These are phyloP conservation scores for Dioszegia hungarica DNA, from an alignment of 768 basidiomycete genomes.

Conservation along the genomic window DNA sequence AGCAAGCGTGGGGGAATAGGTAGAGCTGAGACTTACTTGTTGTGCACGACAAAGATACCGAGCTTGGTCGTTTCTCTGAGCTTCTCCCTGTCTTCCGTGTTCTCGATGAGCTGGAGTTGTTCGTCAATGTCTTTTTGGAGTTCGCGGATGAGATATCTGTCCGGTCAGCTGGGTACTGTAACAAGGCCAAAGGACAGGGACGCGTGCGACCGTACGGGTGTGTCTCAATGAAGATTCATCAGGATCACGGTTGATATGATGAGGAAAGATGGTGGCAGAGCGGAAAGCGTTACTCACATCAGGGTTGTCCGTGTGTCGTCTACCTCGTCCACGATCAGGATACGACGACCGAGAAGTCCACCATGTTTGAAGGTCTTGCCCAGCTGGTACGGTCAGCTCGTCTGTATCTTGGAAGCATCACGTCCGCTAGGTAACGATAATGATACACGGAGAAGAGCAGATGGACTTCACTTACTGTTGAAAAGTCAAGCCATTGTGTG, in stretches of 20 bases:
- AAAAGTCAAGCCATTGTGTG: constrained; percentile 81
- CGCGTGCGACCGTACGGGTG: too few species aligned
- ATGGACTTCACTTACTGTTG: constrained; percentile 49
- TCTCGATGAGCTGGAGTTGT: constrained; percentile 59
- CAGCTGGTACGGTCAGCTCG: constrained; percentile 22
- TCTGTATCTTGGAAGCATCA: background rate
- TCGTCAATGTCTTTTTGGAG: constrained; percentile 73
- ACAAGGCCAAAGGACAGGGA: background rate
- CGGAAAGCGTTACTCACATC: constrained; percentile 58
- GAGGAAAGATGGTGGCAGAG: background rate
- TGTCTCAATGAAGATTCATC: too few species aligned
- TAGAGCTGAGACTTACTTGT: constrained; percentile 46
- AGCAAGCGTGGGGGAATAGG: background rate
- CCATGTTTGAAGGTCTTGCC: constrained; percentile 41
- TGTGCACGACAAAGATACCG: constrained; percentile 72
- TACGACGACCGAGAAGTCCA: constrained; percentile 70
- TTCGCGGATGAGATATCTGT: constrained; percentile 82
- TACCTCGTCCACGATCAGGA: constrained; percentile 66
- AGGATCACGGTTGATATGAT: too few species aligned
- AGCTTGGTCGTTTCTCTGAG: constrained; percentile 74
- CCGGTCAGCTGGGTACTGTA: constrained; percentile 9
- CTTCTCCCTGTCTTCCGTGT: constrained; percentile 68
- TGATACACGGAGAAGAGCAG: too few species aligned
- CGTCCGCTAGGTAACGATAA: constrained; percentile 6
- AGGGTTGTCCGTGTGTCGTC: constrained; percentile 64